Conservation (phyloP, 148 eudicot species). For the Rheum nobile region DNA sequence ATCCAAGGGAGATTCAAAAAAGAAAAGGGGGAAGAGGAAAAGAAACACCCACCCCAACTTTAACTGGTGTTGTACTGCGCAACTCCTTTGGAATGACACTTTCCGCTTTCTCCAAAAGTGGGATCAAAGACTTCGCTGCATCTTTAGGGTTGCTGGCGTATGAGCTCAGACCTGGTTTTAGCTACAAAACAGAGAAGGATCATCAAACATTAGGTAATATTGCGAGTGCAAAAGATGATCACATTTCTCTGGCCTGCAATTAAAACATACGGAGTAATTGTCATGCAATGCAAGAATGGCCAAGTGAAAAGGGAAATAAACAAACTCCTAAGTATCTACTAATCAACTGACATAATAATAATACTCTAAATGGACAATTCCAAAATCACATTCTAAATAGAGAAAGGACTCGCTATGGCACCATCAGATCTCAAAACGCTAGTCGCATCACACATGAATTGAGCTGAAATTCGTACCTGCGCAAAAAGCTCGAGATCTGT, state of each 20-base stretch:
- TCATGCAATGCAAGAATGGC: neutral
- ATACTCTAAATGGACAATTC: neutral
- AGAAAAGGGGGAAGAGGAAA: neutral
- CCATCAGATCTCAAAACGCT: neutral
- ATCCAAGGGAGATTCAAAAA: neutral
- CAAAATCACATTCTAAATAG: neutral
- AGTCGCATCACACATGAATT: neutral
- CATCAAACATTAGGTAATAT: neutral
- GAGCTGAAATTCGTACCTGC: neutral
- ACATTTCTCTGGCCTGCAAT: neutral
- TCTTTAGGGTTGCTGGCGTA: conserved; percentile 68
- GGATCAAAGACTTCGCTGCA: conserved; percentile 64
- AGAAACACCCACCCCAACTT: conserved; percentile 65
- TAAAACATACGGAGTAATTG: neutral
- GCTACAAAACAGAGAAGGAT: conserved; percentile 17
- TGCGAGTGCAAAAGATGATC: neutral
- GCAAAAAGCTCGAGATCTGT: conserved; percentile 40
- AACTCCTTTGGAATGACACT: conserved; percentile 56
- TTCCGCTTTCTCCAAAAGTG: conserved; percentile 62
- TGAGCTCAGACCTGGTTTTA: conserved; percentile 83
- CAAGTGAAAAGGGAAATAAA: neutral
- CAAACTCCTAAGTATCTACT: neutral
- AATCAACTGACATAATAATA: neutral
- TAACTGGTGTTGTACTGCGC: conserved; percentile 68
- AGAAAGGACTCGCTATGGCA: neutral